Conservation (phyloP, 768 basidiomycete genomes). For the Trametes meyenii region DNA sequence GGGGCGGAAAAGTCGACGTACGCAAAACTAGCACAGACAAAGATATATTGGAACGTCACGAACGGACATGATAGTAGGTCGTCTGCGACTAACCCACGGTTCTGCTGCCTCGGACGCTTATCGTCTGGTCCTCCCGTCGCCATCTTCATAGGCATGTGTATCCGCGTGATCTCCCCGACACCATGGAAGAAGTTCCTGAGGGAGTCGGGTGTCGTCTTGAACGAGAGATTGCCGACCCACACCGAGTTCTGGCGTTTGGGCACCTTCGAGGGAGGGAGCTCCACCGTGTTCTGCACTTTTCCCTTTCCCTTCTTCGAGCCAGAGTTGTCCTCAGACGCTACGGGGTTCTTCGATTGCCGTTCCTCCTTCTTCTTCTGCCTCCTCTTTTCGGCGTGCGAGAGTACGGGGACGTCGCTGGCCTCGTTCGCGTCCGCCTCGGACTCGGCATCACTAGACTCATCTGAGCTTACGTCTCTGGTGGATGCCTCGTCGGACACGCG, state of each 20-base stretch:
- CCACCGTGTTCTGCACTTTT: slow-evolving; percentile 32
- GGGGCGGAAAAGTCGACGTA: slow-evolving; percentile 90
- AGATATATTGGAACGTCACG: slow-evolving; percentile 20
- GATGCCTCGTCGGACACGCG: slow-evolving; percentile 10
- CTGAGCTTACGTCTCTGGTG: slow-evolving; percentile 3
- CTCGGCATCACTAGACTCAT: slow-evolving; percentile 19
- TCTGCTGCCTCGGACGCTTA: slow-evolving; percentile 56
- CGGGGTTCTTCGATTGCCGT: slow-evolving; percentile 33
- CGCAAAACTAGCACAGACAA: slow-evolving; percentile 69
- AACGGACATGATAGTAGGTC: neutral
- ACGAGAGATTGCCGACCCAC: slow-evolving; percentile 95
- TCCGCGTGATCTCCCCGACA: slow-evolving; percentile 73
- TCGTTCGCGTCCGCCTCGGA: slow-evolving; percentile 34
- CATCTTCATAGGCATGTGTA: slow-evolving; percentile 85
- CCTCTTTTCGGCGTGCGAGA: slow-evolving; percentile 78
- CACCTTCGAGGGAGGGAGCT: slow-evolving; percentile 33
- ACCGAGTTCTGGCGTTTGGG: slow-evolving; percentile 80
- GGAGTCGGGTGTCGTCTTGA: slow-evolving; percentile 81
- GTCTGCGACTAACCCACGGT: slow-evolving; percentile 66
- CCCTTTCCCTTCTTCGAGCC: slow-evolving; percentile 49
- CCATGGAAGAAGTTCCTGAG: slow-evolving; percentile 71
- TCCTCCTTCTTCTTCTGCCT: slow-evolving; percentile 58
- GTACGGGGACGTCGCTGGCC: slow-evolving; percentile 43
- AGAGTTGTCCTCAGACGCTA: slow-evolving; percentile 31
- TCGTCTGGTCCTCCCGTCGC: slow-evolving; percentile 42